Percentiles rank a stretch among this genome's conserved stretches.
These are phyloP conservation scores for Gyromitra esculenta DNA, from an alignment of 2,329 filamentous ascomycete genomes.

Conservation along the genomic window DNA sequence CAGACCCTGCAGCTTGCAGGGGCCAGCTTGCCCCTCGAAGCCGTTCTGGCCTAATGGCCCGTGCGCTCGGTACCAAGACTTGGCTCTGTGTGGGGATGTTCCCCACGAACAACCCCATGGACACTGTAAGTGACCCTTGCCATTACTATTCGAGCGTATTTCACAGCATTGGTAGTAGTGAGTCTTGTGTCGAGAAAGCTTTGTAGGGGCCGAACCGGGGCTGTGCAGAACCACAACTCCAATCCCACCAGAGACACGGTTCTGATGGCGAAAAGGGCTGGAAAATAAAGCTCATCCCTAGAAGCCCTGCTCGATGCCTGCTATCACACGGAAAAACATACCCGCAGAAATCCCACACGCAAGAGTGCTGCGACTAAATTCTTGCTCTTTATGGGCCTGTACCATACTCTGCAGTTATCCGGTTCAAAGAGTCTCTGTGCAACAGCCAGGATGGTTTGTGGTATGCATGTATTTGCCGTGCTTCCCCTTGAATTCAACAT, in stretches of 20 bases:
- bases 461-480: no score
- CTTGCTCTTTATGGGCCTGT: no score
- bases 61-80: conserved; percentile 17
- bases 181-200: neutral
- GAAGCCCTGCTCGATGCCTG: no score
- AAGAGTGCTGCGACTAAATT: no score
- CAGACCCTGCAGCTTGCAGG: neutral
- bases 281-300: neutral
- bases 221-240: neutral
- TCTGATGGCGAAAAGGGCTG: neutral
- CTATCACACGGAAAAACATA: no score
- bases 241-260: neutral
- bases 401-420: no score
- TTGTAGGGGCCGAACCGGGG: neutral
- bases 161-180: neutral
- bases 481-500: no score
- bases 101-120: neutral
- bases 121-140: no score
- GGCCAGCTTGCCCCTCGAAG: conserved; percentile 2
- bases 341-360: no score
- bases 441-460: no score
- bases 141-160: no score
- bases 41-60: conserved; percentile 11
- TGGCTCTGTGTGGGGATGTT: neutral
- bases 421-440: no score